Conservation (phyloP, 306 rosid species). For the Quercus bicolor region DNA sequence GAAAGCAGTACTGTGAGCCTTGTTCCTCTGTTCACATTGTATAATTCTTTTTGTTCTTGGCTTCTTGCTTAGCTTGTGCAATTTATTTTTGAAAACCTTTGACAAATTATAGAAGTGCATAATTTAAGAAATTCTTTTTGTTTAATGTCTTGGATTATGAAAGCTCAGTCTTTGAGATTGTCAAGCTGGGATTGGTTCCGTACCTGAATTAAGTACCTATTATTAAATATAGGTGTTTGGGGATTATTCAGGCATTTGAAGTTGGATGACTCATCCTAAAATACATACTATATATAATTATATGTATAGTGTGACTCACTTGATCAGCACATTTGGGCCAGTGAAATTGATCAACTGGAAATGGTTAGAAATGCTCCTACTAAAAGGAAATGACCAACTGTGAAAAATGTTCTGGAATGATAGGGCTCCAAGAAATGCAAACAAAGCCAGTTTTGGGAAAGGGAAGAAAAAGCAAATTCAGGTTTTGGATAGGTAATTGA, state of each 20-base stretch:
- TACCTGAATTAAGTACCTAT: background rate
- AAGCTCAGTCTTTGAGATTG: background rate
- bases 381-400: background rate
- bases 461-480: background rate
- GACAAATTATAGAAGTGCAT: conserved; percentile 29
- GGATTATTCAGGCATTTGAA: background rate
- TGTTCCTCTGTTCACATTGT: conserved; percentile 32
- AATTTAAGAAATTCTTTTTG: conserved; percentile 10
- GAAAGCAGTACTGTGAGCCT: conserved; percentile 23
- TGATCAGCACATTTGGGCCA: too few relatives aligned
- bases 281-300: too few relatives aligned
- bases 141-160: background rate
- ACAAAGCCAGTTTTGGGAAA: background rate
- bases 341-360: too few relatives aligned
- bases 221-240: background rate
- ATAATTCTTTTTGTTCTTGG: conserved; percentile 26
- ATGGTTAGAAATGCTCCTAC: too few relatives aligned
- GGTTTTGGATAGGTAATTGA: background rate
- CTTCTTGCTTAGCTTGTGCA: conserved; percentile 20
- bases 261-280: too few relatives aligned
- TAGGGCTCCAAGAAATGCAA: background rate
- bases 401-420: background rate
- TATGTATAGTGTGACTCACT: too few relatives aligned
- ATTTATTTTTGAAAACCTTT: conserved; percentile 28
- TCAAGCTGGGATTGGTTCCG: background rate